Evolutionary conservation across 352 stramenopile genomes (phyloP).

Genomic region (Globisporangium iwayamae): DNA sequence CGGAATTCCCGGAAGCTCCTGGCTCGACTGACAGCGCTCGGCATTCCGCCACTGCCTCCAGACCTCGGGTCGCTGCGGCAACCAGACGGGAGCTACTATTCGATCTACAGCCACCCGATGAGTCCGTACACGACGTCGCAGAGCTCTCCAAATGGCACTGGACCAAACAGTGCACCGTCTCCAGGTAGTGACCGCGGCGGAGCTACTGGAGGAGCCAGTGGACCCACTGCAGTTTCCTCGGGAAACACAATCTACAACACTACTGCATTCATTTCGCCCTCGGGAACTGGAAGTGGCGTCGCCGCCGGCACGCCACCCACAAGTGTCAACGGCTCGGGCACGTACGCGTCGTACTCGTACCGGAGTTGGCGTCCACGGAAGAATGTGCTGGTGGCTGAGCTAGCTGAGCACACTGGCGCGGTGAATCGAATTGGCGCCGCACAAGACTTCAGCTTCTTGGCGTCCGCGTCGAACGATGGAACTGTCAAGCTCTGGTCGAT

Average conservation of each 20-base stretch:
- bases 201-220: slow-evolving; percentile 7
- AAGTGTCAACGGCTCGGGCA: slow-evolving; percentile 25
- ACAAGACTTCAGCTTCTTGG: slow-evolving; percentile 95
- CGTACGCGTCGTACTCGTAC: slow-evolving; percentile 35
- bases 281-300: slow-evolving; percentile 15
- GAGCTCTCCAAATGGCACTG: slow-evolving; percentile 7
- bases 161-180: slow-evolving; percentile 5
- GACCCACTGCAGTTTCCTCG: slow-evolving; percentile 23
- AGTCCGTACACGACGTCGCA: slow-evolving; percentile 58
- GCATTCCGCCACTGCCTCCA: slow-evolving; percentile 90
- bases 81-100: slow-evolving; percentile 58
- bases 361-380: slow-evolving; percentile 83
- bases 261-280: background rate
- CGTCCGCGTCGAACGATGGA: slow-evolving; percentile 94
- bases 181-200: slow-evolving; percentile 32
- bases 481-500: slow-evolving; percentile 96
- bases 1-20: slow-evolving; percentile 83
- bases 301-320: slow-evolving; percentile 21
- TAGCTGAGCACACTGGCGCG: slow-evolving; percentile 91
- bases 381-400: slow-evolving; percentile 76
- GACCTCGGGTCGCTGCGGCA: slow-evolving; percentile 85
- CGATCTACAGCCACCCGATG: slow-evolving; percentile 73
- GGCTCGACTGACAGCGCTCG: slow-evolving; percentile 88
- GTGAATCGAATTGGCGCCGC: slow-evolving; percentile 92
- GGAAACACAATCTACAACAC: slow-evolving; percentile 25